A percentile compares a stretch with the other conserved stretches of the same genome.
Evolutionary conservation across 805 yeast genomes (phyloP).

Genomic region (Metschnikowia hibisci): DNA sequence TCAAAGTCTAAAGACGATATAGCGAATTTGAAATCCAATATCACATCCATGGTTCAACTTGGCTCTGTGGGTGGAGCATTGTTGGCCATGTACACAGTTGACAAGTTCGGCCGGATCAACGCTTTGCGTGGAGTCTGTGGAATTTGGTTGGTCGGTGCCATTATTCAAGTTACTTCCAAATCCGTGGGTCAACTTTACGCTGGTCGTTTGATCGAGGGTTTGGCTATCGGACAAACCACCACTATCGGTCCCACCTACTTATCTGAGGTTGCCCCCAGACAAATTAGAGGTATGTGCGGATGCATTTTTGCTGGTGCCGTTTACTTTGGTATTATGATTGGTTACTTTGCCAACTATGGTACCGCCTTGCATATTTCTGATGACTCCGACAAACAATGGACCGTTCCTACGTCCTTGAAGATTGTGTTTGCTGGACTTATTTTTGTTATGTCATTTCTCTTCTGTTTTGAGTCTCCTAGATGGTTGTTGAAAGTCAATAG

Average conservation of each 20-base stretch:
- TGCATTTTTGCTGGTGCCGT: conserved; percentile 57
- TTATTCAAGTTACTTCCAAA: conserved; percentile 46
- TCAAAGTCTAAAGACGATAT: conserved; percentile 28
- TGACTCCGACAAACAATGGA: conserved; percentile 44
- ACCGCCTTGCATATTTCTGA: conserved; percentile 43
- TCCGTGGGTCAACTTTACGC: conserved; percentile 50
- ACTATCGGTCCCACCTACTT: conserved; percentile 52
- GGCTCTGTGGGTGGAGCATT: conserved; percentile 54
- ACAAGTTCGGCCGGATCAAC: conserved; percentile 49
- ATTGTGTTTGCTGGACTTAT: conserved; percentile 46
- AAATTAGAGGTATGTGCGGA: conserved; percentile 49
- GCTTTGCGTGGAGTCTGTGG: conserved; percentile 43
- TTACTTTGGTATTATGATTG: conserved; percentile 49
- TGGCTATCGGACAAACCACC: conserved; percentile 55
- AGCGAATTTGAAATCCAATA: conserved; percentile 50
- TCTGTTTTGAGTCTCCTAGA: conserved; percentile 49
- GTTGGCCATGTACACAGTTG: conserved; percentile 46
- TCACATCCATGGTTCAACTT: conserved; percentile 55
- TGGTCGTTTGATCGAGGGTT: conserved; percentile 53
- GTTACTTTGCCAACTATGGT: conserved; percentile 48
- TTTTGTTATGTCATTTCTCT: conserved; percentile 36
- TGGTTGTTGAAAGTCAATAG: conserved; percentile 45
- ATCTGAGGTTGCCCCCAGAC: conserved; percentile 51
- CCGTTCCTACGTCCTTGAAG: conserved; percentile 47
- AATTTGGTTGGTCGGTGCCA: conserved; percentile 37